Base-by-base conservation (phyloP, 2,329 filamentous ascomycete genomes). In the Nigrospora osmanthi region DNA sequence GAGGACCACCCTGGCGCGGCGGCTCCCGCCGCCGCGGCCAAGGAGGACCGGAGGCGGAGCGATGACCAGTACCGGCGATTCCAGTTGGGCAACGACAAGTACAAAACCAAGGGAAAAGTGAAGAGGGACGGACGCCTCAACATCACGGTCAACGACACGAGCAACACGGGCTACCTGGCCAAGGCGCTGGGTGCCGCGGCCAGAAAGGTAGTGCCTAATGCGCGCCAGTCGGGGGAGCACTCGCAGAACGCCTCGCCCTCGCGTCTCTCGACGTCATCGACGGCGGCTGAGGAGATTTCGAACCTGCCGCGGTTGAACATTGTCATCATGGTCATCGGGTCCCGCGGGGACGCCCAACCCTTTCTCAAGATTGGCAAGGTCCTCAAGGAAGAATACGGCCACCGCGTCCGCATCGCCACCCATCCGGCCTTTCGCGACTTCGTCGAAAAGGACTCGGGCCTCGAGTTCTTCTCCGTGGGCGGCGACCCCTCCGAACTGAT, bases 291-390 rank as follows among this genome's bases (percentile, higher is more conserved):
- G 1, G 57, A 64, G 13, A 55, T 54, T 10, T 43, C 51, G 12
- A 62, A 59, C 16, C 63, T 61, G n/a, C 73, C 81, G 2, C 68
- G 60, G 11, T 67, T 93, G 39, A 90, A 89, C 59, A 85, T 93
- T 43, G 85, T 89, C 28, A 83, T 91, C 54, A 89, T 89, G 77
- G 84, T 91, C 7, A 89, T 91, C 53, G 87, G 87, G 3, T 87
- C 81, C 3, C 73, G 87, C 40, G 87, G 87, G 33, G 87, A 93
- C 56, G 83, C 86, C 3, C 87, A 93, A 58, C 87, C 87, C 0
- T 93, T 93, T 49, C 63, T 93, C 16, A 81, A 81, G 52, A 76
- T 93, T 40, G 86, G 83, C 16, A 83, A 85, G 62, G 75, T 86
- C 1, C 65, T 93, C 37, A 81, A 84, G 56, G 76, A 87, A 43